Conservation (phyloP, 2,329 filamentous ascomycete genomes). For the Pseudopithomyces chartarum region DNA sequence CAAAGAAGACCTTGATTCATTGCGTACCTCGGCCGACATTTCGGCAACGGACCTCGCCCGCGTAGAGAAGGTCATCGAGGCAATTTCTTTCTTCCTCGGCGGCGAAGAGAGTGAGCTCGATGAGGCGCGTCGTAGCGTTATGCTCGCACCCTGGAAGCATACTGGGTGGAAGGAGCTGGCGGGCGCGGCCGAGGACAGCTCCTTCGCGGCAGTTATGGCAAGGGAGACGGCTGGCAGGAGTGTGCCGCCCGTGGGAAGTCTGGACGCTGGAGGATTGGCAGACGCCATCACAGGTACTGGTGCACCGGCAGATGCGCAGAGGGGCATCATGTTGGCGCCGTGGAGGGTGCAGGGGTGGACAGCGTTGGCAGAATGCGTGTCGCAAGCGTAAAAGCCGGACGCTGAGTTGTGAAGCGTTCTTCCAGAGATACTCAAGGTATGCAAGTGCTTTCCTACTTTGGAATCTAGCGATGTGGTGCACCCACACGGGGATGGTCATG, state of each 20-base stretch:
- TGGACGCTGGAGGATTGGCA: constrained; percentile 73
- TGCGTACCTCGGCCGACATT: constrained; percentile 69
- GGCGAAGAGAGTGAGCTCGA: constrained; percentile 57
- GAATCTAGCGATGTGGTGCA: too few relatives aligned
- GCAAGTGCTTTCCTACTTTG: not conserved
- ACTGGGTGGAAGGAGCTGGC: constrained; percentile 82
- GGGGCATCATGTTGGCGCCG: constrained; percentile 78
- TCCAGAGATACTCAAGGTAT: not conserved
- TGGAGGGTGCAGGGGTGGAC: constrained; percentile 74
- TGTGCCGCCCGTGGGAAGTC: constrained; percentile 71
- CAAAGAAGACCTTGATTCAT: constrained; percentile 71
- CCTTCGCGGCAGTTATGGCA: constrained; percentile 74
- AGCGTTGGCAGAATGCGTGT: constrained; percentile 50
- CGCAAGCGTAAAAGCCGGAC: not conserved
- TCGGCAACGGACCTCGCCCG: constrained; percentile 69
- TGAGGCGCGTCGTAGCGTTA: constrained; percentile 75
- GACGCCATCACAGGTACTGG: constrained; percentile 76
- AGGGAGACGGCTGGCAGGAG: constrained; percentile 76
- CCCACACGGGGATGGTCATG: too few relatives aligned
- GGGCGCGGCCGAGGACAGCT: constrained; percentile 52
- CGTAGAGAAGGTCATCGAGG: constrained; percentile 76
- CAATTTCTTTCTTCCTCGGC: constrained; percentile 66
- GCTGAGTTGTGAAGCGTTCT: not conserved
- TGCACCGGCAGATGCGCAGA: constrained; percentile 73
- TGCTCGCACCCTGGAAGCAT: constrained; percentile 79